Conservation (phyloP, 2,329 filamentous ascomycete species). For the Paracorniculantispora psalliotae region DNA sequence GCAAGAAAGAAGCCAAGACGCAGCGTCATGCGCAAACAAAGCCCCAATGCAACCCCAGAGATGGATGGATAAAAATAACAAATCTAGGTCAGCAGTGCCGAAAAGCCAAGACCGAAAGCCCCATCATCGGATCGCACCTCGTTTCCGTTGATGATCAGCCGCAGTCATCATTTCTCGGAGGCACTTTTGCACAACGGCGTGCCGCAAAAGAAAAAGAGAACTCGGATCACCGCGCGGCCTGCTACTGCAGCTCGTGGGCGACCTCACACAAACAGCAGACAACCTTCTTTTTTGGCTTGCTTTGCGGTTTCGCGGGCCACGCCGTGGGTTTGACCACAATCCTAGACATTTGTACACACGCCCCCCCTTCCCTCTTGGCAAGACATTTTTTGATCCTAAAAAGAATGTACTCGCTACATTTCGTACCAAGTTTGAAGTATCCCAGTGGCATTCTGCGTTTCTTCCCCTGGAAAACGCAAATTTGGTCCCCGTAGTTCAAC, state of each 20-base stretch:
- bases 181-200: background rate
- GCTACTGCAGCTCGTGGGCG: background rate
- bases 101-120: background rate
- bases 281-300: background rate
- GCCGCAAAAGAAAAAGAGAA: too few species aligned
- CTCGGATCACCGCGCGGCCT: background rate
- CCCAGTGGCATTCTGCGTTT: background rate
- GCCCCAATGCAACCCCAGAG: background rate
- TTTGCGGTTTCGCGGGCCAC: background rate
- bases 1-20: background rate
- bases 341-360: too few species aligned
- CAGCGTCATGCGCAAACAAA: background rate
- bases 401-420: conserved; percentile 5
- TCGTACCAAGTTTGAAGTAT: background rate
- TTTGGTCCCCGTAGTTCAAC: background rate
- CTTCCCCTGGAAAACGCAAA: background rate
- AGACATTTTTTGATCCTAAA: background rate
- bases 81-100: background rate
- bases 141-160: background rate
- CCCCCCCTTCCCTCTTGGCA: background rate
- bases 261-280: conserved; percentile 1
- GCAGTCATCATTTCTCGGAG: background rate
- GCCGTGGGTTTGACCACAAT: background rate
- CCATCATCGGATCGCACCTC: conserved; percentile 1
- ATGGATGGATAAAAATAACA: too few species aligned